These are phyloP conservation scores for Curvularia spicifera DNA, from an alignment of 2,329 filamentous ascomycete genomes.

Conservation along the genomic window DNA sequence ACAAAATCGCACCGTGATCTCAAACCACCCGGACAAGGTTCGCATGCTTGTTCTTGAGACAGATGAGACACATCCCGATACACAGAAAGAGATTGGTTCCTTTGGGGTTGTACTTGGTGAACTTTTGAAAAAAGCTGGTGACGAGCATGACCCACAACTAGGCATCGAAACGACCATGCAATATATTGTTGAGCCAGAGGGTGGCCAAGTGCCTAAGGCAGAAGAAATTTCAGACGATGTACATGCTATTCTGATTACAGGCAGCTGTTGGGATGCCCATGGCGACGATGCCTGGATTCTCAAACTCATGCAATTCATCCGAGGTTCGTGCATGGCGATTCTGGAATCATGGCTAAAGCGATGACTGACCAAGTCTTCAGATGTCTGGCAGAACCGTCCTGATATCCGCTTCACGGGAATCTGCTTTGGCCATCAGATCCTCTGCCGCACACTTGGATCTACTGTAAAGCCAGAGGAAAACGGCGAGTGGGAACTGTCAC, in stretches of 20 bases:
- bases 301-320: constrained; percentile 54
- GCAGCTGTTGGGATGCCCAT: constrained; percentile 58
- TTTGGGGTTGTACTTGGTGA: constrained; percentile 63
- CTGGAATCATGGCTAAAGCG: background rate
- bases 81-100: constrained; percentile 56
- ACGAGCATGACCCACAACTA: constrained; percentile 60
- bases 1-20: constrained; percentile 26
- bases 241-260: constrained; percentile 55
- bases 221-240: constrained; percentile 56
- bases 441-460: constrained; percentile 54
- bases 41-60: constrained; percentile 65
- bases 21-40: constrained; percentile 42
- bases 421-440: constrained; percentile 58
- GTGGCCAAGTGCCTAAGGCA: constrained; percentile 52
- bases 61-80: constrained; percentile 62
- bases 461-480: constrained; percentile 47
- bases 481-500: constrained; percentile 56
- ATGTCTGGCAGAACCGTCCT: constrained; percentile 59
- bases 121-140: constrained; percentile 60
- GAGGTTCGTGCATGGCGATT: constrained; percentile 39
- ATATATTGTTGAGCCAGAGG: constrained; percentile 58
- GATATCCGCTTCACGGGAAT: constrained; percentile 59
- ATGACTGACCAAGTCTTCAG: constrained; percentile 33
- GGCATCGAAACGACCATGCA: constrained; percentile 62
- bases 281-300: constrained; percentile 54